Conservation (phyloP, 192 early-diverging fungal genomes). For the Rhizophagus clarus region DNA sequence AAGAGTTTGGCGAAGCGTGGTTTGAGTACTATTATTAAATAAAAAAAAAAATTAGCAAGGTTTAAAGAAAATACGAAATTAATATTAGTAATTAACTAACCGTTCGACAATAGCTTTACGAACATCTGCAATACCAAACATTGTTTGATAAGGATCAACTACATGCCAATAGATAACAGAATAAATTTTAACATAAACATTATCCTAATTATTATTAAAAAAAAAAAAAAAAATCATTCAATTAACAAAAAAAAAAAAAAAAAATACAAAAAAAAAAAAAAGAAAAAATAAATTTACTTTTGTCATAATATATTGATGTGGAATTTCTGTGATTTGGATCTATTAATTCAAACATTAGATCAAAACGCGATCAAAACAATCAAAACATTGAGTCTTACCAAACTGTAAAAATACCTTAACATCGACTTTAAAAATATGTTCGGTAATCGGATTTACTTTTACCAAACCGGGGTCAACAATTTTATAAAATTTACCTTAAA, state of each 20-base stretch:
- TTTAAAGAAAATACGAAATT: not conserved
- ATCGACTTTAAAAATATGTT: constrained; percentile 47
- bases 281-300: constrained; percentile 41
- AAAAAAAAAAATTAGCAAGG: not conserved
- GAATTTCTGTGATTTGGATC: constrained; percentile 56
- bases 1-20: constrained; percentile 83
- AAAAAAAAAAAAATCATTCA: too few relatives aligned
- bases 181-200: constrained; percentile 83
- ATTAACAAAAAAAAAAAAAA: too few relatives aligned
- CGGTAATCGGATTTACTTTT: constrained; percentile 56
- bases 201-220: constrained; percentile 55
- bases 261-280: too few relatives aligned
- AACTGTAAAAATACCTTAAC: constrained; percentile 37
- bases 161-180: constrained; percentile 87
- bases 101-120: constrained; percentile 79
- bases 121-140: constrained; percentile 83
- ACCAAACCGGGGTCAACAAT: constrained; percentile 58
- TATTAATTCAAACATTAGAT: not conserved
- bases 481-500: constrained; percentile 36
- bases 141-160: constrained; percentile 76
- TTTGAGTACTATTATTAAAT: constrained; percentile 64
- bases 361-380: too few relatives aligned
- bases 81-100: constrained; percentile 37
- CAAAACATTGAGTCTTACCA: not conserved
- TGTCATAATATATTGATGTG: constrained; percentile 77